These are phyloP conservation scores for Aureobasidium melanogenum DNA, from an alignment of 2,329 filamentous ascomycete species.

Conservation along the genomic window DNA sequence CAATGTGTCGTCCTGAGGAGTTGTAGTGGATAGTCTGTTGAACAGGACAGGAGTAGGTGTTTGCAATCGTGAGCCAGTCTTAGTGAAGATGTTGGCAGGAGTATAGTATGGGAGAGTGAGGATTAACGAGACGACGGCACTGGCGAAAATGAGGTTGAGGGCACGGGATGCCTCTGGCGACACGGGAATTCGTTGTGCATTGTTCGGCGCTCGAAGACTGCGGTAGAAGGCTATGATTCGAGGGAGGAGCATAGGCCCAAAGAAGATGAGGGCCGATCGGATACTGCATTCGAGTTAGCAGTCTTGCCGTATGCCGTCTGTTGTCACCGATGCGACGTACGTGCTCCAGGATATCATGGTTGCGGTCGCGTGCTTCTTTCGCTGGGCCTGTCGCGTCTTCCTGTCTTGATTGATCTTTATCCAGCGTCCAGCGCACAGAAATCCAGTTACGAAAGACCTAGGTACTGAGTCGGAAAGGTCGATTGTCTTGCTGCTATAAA, in stretches of 20 bases:
- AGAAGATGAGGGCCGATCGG: conserved; percentile 39
- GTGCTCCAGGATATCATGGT: conserved; percentile 10
- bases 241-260: conserved; percentile 65
- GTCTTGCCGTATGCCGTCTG: background rate
- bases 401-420: background rate
- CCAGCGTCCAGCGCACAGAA: background rate
- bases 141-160: conserved; percentile 51
- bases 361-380: background rate
- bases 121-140: conserved; percentile 45
- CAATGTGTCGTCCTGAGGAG: conserved; percentile 54
- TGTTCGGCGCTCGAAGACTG: conserved; percentile 35
- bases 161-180: conserved; percentile 47
- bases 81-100: conserved; percentile 72
- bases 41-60: conserved; percentile 81
- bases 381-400: background rate
- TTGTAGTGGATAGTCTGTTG: conserved; percentile 56
- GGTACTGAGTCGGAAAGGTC: too few relatives aligned
- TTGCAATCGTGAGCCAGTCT: conserved; percentile 72
- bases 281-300: background rate
- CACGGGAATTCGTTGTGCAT: conserved; percentile 44
- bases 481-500: background rate
- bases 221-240: conserved; percentile 58
- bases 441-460: background rate
- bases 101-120: conserved; percentile 57
- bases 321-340: background rate